Evolutionary conservation across 768 basidiomycete species (phyloP), one percentile per base, ranked within the genome.

Genomic region (Tricholoma sp.): DNA sequence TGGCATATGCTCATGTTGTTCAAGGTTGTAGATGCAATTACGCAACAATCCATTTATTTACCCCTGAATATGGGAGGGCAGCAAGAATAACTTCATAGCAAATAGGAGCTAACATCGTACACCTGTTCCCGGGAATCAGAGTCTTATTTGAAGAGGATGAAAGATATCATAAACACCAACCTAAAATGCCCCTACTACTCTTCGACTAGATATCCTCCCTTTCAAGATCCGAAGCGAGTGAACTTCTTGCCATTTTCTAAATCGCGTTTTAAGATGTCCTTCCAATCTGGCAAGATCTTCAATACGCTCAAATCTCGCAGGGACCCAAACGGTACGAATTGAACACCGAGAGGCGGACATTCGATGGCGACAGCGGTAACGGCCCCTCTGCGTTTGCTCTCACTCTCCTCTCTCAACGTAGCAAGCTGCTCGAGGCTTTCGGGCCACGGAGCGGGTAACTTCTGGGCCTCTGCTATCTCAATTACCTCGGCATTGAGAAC

Each of bases 261-360:
- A 47, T 53, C 52, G 12, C 32, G 10, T 18, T 48, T 53, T 36
- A 57, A 31, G 12, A 37, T 53, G 3, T 37, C 52, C 31, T 57
- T 53, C 57, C 57, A 57, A 17, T 57, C 47, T 9, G 42, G 34
- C 32, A 59, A 20, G 29, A 54, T 44, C 12, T 37, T 32, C 51
- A 59, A 39, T 37, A 51, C 36, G 49, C 57, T 59, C 29, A 66
- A 20, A 48, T 64, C 53, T 56, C 47, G 59, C 57, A 72, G 53
- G 15, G 65, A 67, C n/a, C 68, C 70, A 54, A 70, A 69, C n/a
- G 70, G 72, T 13, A 71, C 65, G 11, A 68, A 65, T 52, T 69
- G 69, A 59, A 70, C 65, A 4, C 63, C 62, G 6, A 73, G 60
- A 13, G 66, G 69, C 15, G 57, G 55, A 55, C 67, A 72, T 56